Evolutionary conservation across 1,284 basidiomycete species (phyloP).

Genomic region (Fomitopsis schrenkii): DNA sequence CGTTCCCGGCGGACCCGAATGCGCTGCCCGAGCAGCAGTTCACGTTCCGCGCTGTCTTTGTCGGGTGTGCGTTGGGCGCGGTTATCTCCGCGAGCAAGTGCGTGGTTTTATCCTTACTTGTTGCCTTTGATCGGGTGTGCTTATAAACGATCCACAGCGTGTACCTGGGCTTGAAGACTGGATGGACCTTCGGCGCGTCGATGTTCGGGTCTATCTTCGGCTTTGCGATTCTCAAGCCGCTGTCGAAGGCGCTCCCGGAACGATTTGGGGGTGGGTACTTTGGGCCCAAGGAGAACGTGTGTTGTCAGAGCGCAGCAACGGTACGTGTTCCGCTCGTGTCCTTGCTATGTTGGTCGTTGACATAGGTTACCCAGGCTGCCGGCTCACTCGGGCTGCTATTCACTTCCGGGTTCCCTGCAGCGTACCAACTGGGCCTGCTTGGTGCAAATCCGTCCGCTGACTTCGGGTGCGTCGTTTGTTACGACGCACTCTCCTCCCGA

Average conservation of each 20-base stretch:
- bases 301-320: constrained; percentile 10
- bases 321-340: background rate
- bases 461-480: constrained; percentile 4
- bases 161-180: constrained; percentile 5
- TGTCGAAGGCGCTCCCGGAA: constrained; percentile 9
- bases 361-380: background rate
- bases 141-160: background rate
- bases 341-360: background rate
- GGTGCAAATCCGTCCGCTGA: constrained; percentile 5
- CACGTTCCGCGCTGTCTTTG: constrained; percentile 16
- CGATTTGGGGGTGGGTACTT: constrained; percentile 10
- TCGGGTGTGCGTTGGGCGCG: constrained; percentile 8
- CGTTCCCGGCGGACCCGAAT: constrained; percentile 18
- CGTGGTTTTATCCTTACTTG: background rate
- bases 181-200: constrained; percentile 15
- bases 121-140: too few species aligned
- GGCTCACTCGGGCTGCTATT: constrained; percentile 10
- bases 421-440: constrained; percentile 11
- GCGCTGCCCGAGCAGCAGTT: constrained; percentile 16
- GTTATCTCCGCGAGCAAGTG: constrained; percentile 22
- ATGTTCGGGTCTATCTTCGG: constrained; percentile 4
- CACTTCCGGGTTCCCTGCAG: constrained; percentile 10
- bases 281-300: constrained; percentile 12
- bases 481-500: background rate
- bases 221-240: constrained; percentile 3